phyloP scores from a whole-genome alignment of 2,329 filamentous ascomycete genomes.

The Ascosphaera apis region DNA sequence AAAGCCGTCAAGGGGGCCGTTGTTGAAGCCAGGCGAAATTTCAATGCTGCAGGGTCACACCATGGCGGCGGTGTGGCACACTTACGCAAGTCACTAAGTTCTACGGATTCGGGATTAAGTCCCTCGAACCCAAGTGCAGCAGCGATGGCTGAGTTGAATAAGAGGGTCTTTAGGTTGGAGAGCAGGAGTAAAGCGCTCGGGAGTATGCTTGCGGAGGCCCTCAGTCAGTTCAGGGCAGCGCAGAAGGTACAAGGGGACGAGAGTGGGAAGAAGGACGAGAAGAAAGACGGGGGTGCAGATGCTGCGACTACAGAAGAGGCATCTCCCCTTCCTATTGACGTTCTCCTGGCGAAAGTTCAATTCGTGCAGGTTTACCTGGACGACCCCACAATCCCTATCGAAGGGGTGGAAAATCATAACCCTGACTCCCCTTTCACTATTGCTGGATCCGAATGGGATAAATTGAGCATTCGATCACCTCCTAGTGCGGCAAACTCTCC shows the following conservation, averaged over 20 bases:
- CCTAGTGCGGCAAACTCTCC: neutral
- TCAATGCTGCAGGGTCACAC: conserved; percentile 7
- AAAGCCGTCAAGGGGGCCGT: conserved; percentile 26
- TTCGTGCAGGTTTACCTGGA: conserved; percentile 22
- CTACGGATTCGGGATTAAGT: conserved; percentile 6
- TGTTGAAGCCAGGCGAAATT: conserved; percentile 22
- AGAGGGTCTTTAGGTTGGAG: conserved; percentile 15
- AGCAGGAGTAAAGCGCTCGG: conserved; percentile 20
- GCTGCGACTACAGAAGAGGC: conserved; percentile 6
- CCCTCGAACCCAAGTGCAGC: conserved; percentile 4
- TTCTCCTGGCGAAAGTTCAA: conserved; percentile 18
- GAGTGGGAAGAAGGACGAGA: conserved; percentile 3
- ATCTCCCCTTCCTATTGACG: conserved; percentile 7
- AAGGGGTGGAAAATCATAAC: conserved; percentile 1
- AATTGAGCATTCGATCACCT: neutral
- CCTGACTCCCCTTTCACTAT: neutral
- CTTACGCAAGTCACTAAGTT: conserved; percentile 1
- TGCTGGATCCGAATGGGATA: neutral
- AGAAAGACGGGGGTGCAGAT: conserved; percentile 1
- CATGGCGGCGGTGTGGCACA: neutral
- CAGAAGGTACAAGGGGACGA: conserved; percentile 10
- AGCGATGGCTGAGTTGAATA: conserved; percentile 9
- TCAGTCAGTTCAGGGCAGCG: conserved; percentile 16
- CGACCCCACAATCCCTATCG: conserved; percentile 14
- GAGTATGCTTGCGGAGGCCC: conserved; percentile 17